These are phyloP conservation scores for Starmerella bombi DNA, from an alignment of 805 yeast genomes.

Conservation along the genomic window DNA sequence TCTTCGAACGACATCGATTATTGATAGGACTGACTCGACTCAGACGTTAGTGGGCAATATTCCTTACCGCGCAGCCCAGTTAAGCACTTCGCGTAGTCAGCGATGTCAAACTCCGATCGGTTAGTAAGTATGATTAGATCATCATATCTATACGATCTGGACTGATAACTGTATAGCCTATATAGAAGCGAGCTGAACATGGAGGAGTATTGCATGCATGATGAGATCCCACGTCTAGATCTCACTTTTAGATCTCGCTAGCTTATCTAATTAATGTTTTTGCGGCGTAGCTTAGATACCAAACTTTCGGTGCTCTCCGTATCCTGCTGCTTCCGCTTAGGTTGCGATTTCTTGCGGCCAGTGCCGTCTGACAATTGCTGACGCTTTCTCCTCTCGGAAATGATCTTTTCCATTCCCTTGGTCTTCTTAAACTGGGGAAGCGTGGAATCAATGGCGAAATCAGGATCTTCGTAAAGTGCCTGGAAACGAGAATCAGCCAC, in stretches of 20 bases:
- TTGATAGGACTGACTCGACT: too few relatives aligned
- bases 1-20: slow-evolving; percentile 18
- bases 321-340: background rate
- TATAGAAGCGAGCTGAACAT: too few relatives aligned
- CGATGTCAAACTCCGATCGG: too few relatives aligned
- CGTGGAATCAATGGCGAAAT: slow-evolving; percentile 88
- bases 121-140: too few relatives aligned
- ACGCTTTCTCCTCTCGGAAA: slow-evolving; percentile 49
- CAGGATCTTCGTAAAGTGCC: slow-evolving; percentile 72
- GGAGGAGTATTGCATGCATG: too few relatives aligned
- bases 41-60: too few relatives aligned
- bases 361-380: background rate
- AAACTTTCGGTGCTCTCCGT: slow-evolving; percentile 1
- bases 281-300: slow-evolving; percentile 11
- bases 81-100: too few relatives aligned
- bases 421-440: slow-evolving; percentile 84
- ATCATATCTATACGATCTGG: too few relatives aligned
- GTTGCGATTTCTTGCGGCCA: background rate
- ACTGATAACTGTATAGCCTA: too few relatives aligned
- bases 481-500: slow-evolving; percentile 74
- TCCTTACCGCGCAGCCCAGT: too few relatives aligned
- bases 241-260: too few relatives aligned
- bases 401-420: slow-evolving; percentile 66
- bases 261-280: background rate
- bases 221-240: too few relatives aligned